Evolutionary conservation across 2,329 filamentous ascomycete genomes (phyloP).

Genomic region (Botrytis aclada): DNA sequence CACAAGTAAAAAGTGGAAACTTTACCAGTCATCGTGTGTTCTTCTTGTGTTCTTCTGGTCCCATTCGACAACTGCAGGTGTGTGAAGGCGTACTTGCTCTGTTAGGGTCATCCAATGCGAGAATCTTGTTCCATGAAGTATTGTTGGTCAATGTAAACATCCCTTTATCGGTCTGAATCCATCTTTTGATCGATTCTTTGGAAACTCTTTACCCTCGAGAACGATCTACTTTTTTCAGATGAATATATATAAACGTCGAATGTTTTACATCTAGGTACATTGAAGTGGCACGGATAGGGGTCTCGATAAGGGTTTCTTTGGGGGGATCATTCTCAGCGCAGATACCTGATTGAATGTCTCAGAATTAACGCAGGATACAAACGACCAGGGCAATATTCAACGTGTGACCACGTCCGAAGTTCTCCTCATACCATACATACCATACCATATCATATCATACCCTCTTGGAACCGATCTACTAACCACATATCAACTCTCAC

Average conservation of each 20-base stretch:
- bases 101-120: neutral
- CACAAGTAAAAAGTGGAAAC: neutral
- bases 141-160: slow-evolving; percentile 8
- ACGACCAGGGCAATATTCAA: slow-evolving; percentile 8
- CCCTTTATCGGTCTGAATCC: neutral
- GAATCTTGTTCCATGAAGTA: neutral
- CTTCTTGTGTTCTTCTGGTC: neutral
- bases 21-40: slow-evolving; percentile 9
- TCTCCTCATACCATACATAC: slow-evolving; percentile 13
- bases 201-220: neutral
- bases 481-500: neutral
- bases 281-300: slow-evolving; percentile 1
- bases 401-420: slow-evolving; percentile 15
- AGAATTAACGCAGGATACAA: slow-evolving; percentile 10
- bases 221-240: neutral
- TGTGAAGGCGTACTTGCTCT: slow-evolving; percentile 7
- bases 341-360: slow-evolving; percentile 17
- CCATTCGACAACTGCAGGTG: slow-evolving; percentile 5
- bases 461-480: slow-evolving; percentile 11
- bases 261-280: neutral
- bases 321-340: slow-evolving; percentile 1
- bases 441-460: slow-evolving; percentile 5
- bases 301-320: slow-evolving; percentile 10
- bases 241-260: neutral
- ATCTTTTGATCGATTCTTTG: neutral